phyloP scores from a whole-genome alignment of 2,329 filamentous ascomycete species.

The Verticillium nonalfalfae region DNA sequence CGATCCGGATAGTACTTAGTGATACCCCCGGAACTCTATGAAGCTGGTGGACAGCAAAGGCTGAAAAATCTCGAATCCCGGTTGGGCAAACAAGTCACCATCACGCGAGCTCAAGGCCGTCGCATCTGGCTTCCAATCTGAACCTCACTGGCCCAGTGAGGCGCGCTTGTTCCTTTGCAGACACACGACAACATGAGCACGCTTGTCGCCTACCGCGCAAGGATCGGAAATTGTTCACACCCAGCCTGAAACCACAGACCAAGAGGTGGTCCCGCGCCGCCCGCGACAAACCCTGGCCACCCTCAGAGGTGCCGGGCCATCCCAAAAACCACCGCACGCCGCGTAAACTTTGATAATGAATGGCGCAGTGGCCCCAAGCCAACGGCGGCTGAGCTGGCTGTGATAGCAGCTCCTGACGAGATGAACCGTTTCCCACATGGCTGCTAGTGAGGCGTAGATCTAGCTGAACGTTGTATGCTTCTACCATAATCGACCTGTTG shows the following conservation, averaged over 20 bases:
- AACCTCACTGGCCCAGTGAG: neutral
- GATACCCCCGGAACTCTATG: too few species aligned
- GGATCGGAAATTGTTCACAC: neutral
- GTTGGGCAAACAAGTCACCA: too few species aligned
- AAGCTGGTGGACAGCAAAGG: too few species aligned
- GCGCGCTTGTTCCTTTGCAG: neutral
- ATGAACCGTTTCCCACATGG: neutral
- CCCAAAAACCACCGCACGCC: neutral
- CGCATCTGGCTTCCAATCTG: neutral
- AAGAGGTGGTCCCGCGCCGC: neutral
- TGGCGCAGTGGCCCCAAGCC: neutral
- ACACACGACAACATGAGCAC: neutral
- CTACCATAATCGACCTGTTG: neutral
- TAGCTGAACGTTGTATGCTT: neutral
- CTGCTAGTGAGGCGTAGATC: neutral
- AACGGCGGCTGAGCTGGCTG: neutral
- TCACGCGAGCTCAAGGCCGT: too few species aligned
- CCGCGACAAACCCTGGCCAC: neutral
- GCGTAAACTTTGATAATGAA: neutral
- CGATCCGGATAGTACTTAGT: too few species aligned
- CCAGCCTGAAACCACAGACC: neutral
- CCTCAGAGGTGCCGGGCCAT: neutral
- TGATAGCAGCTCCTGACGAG: neutral
- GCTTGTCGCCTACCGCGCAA: neutral
- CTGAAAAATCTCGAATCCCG: too few species aligned